Base-by-base conservation (phyloP, 2,329 filamentous ascomycete species). In the Clonostachys rhizophaga region DNA sequence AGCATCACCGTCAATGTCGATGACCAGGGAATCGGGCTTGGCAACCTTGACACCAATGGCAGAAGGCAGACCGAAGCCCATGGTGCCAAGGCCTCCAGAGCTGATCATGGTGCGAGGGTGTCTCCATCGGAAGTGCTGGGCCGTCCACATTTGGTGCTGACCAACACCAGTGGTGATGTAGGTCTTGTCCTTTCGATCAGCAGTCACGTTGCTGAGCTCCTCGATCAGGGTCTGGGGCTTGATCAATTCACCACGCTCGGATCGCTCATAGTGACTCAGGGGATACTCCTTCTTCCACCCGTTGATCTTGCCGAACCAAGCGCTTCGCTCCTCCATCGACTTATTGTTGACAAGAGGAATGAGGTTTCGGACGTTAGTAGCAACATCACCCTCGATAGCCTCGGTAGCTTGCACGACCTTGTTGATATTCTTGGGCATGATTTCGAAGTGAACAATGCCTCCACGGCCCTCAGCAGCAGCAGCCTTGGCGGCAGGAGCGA, bases 361-460 rank as follows among this genome's bases (percentile, higher is more conserved):
- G 45, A 97, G 83, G 33, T 80, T 71, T 45, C 76, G 76, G 34
- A 97, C 74, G 67, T 95, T 97, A 16, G 84, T 72, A 4, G 85
- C 84, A 33, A 96, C 89, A 61, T 97, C 92, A 49, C 94, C 94
- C 70, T 96, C 92, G 16, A 97, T 86, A 42, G 94, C 92, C 71
- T 96, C 91, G 40, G 89, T 96, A 8, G 92, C 91, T 71, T 97
- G 90, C 13, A 99, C 87, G 40, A 97, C 91, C 80, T 97, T 99
- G 83, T 97, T 97, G 74, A 97, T 97, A 76, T 99, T 97, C 84
- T 99, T 99, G 58, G 94, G 92, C 86, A 97, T 87, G 60, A 99
- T 92, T 66, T 97, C 92, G 61, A 97, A 97, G 69, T 99, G 92
- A 14, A 97, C 81, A 59, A 99, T 97, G 61, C 94, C 94, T 58